Evolutionary conservation across 2,329 filamentous ascomycete species (phyloP), one percentile per base, ranked within the genome.

Genomic region (Ceratocystis destructans): DNA sequence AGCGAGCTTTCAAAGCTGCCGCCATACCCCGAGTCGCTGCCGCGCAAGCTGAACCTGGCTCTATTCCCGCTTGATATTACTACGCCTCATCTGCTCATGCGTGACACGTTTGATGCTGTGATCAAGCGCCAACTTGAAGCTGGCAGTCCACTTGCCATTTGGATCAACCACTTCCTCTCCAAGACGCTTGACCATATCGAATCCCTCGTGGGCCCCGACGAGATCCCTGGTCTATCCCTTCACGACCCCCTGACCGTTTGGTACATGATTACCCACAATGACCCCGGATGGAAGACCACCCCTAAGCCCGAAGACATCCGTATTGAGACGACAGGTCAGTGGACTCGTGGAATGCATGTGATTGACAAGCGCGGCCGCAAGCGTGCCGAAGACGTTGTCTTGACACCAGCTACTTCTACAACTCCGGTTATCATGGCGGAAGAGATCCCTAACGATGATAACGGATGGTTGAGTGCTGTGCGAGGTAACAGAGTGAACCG

Each of bases 341-440:
- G 94, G 94, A 96, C 92, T 59, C 81, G 90, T 66, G 93, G 94
- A 1, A 92, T 94, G 86, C 92, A 91, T 72, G 81, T 97, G 41
- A 79, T 91, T 50, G 94, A 99, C 78, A 81, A 85, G 45, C 82
- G 94, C 57, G 76, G 84, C 65, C 79, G 77, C 69, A 83, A 84
- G 72, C 79, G 79, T 5, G 80, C 76, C 10, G 78, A 79, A 69
- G 71, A 74, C 10, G 74, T 75, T 57, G 72, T 77, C 37, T 72
- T 75, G 61, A 72, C 77, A 70, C 73, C 79, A 65, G 76, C 77
- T 2, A 69, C 76, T 55, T 76, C 76, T 41, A 75, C 76, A 66
- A 73, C 76, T 66, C 71, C 76, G 48, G 70, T 79, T 71, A 67
- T 77, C 22, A 73, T 73, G 5, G 68, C 76, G 20, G 78, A 80